A percentile compares a stretch with the other conserved stretches of the same genome.
phyloP scores from a whole-genome alignment of 441 rosid genomes.

The Flueggea neowawraea region DNA sequence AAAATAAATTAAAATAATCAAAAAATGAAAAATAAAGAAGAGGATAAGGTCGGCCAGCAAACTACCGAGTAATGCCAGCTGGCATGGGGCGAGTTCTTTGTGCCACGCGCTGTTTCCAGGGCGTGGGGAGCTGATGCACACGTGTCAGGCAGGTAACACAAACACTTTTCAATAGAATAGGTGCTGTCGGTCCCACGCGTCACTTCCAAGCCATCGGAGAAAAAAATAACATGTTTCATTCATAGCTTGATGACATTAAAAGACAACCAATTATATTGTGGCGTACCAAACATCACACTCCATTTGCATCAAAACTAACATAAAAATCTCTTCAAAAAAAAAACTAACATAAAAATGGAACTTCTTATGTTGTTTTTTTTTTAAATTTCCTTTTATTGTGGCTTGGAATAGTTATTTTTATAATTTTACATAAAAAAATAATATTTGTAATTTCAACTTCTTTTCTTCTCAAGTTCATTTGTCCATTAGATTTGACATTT shows the following conservation, averaged over 20 bases:
- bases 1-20: constrained; percentile 1
- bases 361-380: too few relatives aligned
- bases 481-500: too few relatives aligned
- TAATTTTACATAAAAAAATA: too few relatives aligned
- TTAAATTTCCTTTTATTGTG: too few relatives aligned
- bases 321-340: too few relatives aligned
- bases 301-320: too few relatives aligned
- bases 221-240: background rate
- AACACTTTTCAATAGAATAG: constrained; percentile 15
- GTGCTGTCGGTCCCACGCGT: constrained; percentile 2
- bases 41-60: constrained; percentile 78
- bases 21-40: constrained; percentile 20
- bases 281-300: background rate
- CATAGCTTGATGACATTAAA: background rate
- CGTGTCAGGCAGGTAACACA: constrained; percentile 4
- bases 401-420: too few relatives aligned
- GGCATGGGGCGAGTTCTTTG: constrained; percentile 26
- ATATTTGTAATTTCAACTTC: too few relatives aligned
- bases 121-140: background rate
- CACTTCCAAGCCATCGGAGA: background rate
- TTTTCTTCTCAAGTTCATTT: too few relatives aligned
- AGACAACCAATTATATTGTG: background rate
- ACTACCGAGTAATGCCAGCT: constrained; percentile 55
- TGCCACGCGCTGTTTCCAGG: constrained; percentile 40
- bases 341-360: too few relatives aligned